Evolutionary conservation across 331 rosid genomes (phyloP).

Genomic region (Malus hybrid): DNA sequence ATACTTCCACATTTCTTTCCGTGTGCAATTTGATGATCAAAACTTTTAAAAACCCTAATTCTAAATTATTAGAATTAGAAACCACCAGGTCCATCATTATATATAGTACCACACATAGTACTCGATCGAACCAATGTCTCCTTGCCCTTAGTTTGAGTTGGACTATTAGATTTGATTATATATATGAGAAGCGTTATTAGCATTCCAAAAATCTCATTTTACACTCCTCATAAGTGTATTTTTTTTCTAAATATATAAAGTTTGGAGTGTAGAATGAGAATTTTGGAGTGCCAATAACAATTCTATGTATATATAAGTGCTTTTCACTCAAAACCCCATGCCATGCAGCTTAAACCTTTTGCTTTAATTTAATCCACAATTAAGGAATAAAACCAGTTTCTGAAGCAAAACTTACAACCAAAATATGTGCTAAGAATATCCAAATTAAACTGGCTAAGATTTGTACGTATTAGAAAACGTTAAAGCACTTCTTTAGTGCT

Average conservation of each 20-base stretch:
- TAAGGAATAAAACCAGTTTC: not conserved
- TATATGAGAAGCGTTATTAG: too few species aligned
- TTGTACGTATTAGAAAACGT: not conserved
- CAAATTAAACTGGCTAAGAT: not conserved
- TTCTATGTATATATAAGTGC: not conserved
- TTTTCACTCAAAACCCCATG: not conserved
- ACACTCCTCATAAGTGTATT: too few species aligned
- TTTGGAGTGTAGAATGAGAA: too few species aligned
- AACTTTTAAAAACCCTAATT: not conserved
- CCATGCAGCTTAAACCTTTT: not conserved
- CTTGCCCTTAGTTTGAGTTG: not conserved
- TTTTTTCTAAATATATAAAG: too few species aligned
- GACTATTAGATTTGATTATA: not conserved
- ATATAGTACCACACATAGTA: not conserved
- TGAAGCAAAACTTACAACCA: not conserved
- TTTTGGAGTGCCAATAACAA: too few species aligned
- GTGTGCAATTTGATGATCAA: not conserved
- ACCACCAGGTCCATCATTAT: not conserved
- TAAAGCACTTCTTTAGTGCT: not conserved
- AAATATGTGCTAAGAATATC: not conserved
- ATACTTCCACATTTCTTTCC: conserved; percentile 8
- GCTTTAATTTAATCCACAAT: not conserved
- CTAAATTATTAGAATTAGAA: not conserved
- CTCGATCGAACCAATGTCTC: not conserved
- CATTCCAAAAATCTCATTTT: too few species aligned